Evolutionary conservation across 805 yeast genomes (phyloP).

Genomic region (baker's yeast (Saccharomyces cerevisiae)): DNA sequence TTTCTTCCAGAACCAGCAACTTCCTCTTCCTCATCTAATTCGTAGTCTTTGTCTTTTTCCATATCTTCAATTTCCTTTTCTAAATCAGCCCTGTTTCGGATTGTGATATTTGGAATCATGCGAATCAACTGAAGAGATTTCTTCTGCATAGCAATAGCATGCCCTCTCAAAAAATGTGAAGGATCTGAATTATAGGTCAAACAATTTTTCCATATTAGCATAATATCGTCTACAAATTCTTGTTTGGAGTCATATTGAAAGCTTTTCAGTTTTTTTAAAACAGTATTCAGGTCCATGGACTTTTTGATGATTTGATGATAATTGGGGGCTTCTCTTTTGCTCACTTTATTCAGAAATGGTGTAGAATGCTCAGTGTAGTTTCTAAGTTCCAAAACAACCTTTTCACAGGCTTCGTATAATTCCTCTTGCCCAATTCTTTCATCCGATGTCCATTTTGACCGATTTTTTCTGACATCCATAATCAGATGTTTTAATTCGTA

Average conservation of each 20-base stretch:
- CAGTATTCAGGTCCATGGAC: constrained; percentile 96
- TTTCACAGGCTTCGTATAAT: constrained; percentile 93
- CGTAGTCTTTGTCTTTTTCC: constrained; percentile 33
- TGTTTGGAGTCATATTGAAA: constrained; percentile 77
- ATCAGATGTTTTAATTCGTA: constrained; percentile 75
- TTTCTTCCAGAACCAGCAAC: constrained; percentile 31
- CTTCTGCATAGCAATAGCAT: constrained; percentile 94
- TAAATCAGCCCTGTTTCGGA: constrained; percentile 64
- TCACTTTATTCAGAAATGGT: constrained; percentile 90
- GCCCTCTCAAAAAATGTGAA: constrained; percentile 78
- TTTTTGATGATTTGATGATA: constrained; percentile 81
- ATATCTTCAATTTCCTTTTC: constrained; percentile 52
- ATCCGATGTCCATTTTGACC: constrained; percentile 97
- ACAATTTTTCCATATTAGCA: constrained; percentile 94
- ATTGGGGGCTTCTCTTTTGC: constrained; percentile 96
- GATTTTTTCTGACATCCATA: constrained; percentile 85
- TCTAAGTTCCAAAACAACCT: constrained; percentile 81
- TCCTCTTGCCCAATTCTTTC: constrained; percentile 96
- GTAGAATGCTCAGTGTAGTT: constrained; percentile 94
- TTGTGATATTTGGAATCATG: constrained; percentile 78
- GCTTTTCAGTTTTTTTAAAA: constrained; percentile 76
- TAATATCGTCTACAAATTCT: constrained; percentile 89
- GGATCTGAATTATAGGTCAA: constrained; percentile 91
- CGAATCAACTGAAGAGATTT: constrained; percentile 70
- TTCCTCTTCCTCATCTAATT: constrained; percentile 27